Conservation (phyloP, 2,329 filamentous ascomycete genomes). For the Xylariomycetidae sp. region DNA sequence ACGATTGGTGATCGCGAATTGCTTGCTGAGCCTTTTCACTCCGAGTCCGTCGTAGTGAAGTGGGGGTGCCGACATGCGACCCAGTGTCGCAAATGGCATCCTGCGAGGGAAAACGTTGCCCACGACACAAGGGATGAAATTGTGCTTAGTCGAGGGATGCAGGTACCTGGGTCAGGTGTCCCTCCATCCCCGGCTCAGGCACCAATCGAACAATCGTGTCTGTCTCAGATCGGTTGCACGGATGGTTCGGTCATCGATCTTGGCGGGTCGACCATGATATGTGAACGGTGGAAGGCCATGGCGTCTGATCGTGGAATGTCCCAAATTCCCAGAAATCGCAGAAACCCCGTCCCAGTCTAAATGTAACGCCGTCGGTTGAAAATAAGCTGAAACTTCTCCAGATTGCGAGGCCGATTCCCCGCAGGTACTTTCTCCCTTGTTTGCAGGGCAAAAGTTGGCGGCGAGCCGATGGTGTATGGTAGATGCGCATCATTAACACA, state of each 20-base stretch:
- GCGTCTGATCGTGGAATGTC: constrained; percentile 7
- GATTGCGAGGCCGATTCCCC: neutral
- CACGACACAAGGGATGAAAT: too few species aligned
- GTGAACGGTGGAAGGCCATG: constrained; percentile 9
- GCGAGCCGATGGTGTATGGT: constrained; percentile 15
- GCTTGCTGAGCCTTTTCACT: too few species aligned
- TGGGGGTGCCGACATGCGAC: too few species aligned
- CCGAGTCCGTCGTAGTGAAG: too few species aligned
- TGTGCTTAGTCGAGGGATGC: too few species aligned
- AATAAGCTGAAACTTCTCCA: constrained; percentile 7
- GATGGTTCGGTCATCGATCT: constrained; percentile 9
- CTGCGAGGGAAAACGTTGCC: too few species aligned
- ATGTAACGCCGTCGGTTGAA: constrained; percentile 20
- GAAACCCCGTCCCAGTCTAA: constrained; percentile 15
- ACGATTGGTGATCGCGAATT: constrained; percentile 11
- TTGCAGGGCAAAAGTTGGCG: constrained; percentile 17
- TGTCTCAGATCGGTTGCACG: constrained; percentile 1
- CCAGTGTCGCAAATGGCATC: too few species aligned
- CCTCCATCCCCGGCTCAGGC: too few species aligned
- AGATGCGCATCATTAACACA: constrained; percentile 1
- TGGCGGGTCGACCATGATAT: constrained; percentile 9
- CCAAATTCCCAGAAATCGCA: constrained; percentile 8
- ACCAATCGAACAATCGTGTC: too few species aligned
- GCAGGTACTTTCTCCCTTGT: constrained; percentile 7
- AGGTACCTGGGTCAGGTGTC: too few species aligned